phyloP scores from a whole-genome alignment of 2,329 filamentous ascomycete species.

The Parafenestella ontariensis region DNA sequence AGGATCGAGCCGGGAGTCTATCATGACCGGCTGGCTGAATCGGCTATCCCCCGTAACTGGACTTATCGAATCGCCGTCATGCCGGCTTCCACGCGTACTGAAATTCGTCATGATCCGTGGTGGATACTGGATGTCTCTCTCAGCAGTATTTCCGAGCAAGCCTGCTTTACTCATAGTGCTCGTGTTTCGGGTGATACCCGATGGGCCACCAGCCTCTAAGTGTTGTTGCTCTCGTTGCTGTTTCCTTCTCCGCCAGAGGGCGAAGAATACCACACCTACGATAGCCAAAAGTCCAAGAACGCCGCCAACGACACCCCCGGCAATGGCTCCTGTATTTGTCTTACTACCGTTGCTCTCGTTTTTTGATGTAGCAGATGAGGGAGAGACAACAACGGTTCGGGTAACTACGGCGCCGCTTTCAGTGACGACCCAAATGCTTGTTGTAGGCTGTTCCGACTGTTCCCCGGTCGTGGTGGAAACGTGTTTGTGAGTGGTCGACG shows the following conservation, averaged over 20 bases:
- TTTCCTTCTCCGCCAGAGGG: slow-evolving; percentile 48
- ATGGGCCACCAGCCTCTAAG: slow-evolving; percentile 16
- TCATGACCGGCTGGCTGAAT: slow-evolving; percentile 54
- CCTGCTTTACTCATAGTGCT: slow-evolving; percentile 59
- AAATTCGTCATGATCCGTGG: slow-evolving; percentile 36
- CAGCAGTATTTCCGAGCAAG: slow-evolving; percentile 43
- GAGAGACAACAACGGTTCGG: slow-evolving; percentile 52
- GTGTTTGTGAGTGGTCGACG: slow-evolving; percentile 26
- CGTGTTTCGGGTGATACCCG: slow-evolving; percentile 50
- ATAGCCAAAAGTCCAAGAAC: slow-evolving; percentile 46
- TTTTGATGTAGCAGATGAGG: slow-evolving; percentile 22
- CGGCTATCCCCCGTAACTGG: slow-evolving; percentile 46
- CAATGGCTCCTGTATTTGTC: slow-evolving; percentile 53
- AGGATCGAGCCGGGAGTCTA: slow-evolving; percentile 59
- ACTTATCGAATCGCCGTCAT: slow-evolving; percentile 44
- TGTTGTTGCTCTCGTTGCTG: slow-evolving; percentile 28
- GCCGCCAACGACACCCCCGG: slow-evolving; percentile 55
- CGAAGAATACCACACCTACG: slow-evolving; percentile 47
- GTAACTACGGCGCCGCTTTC: slow-evolving; percentile 53
- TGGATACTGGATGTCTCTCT: slow-evolving; percentile 32
- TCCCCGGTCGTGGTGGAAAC: slow-evolving; percentile 10
- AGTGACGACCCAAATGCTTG: slow-evolving; percentile 50
- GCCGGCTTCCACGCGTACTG: slow-evolving; percentile 35
- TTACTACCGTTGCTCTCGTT: slow-evolving; percentile 16
- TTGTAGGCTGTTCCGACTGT: slow-evolving; percentile 14